Evolutionary conservation across 805 yeast species (phyloP).

Genomic region (Kuraishia piskuri): DNA sequence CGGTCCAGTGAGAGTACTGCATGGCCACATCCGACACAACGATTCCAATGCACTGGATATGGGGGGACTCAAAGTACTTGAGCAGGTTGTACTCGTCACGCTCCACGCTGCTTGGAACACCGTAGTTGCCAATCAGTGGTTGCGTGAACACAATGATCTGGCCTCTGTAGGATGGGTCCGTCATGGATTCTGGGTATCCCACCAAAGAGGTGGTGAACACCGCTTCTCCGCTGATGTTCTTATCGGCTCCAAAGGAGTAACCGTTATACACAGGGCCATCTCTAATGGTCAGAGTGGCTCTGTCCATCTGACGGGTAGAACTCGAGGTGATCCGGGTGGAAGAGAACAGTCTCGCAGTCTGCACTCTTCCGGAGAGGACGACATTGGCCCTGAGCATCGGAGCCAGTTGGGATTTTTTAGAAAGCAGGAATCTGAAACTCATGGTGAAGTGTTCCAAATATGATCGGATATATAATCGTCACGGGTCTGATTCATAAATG

Average conservation of each 20-base stretch:
- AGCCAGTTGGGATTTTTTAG: conserved; percentile 7
- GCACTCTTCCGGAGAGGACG: neutral
- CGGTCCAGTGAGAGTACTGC: conserved; percentile 99
- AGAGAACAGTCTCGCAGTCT: conserved; percentile 1
- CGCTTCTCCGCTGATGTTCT: conserved; percentile 91
- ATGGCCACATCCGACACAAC: conserved; percentile 94
- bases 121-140: conserved; percentile 96
- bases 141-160: conserved; percentile 96
- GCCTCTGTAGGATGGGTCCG: conserved; percentile 96
- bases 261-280: conserved; percentile 94
- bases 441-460: conserved; percentile 35
- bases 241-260: conserved; percentile 91
- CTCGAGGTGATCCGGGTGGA: conserved; percentile 12
- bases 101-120: conserved; percentile 81
- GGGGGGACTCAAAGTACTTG: conserved; percentile 87
- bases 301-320: conserved; percentile 35
- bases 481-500: conserved; percentile 23
- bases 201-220: conserved; percentile 97
- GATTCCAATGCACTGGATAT: conserved; percentile 89
- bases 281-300: conserved; percentile 86
- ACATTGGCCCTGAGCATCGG: conserved; percentile 5
- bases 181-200: conserved; percentile 98
- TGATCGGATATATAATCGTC: conserved; percentile 43
- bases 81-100: conserved; percentile 81
- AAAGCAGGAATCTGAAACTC: conserved; percentile 4